A percentile compares a stretch with the other conserved stretches of the same genome.
These are phyloP conservation scores for Cajanus cajan DNA, from an alignment of 306 rosid species.

Conservation along the genomic window DNA sequence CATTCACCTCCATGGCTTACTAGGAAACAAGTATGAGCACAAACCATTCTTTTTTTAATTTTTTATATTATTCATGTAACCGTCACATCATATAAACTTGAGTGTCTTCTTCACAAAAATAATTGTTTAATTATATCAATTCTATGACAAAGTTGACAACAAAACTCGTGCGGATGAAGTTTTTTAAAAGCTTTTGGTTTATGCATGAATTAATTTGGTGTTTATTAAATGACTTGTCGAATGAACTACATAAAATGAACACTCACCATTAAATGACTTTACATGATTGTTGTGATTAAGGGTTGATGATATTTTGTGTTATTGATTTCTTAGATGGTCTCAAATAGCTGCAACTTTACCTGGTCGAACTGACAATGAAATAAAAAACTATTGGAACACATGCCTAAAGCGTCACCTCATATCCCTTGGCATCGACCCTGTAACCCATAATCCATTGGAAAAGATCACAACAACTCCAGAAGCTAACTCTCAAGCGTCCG, in stretches of 20 bases:
- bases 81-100: neutral
- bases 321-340: conserved; percentile 52
- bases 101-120: neutral
- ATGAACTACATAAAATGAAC: too few relatives aligned
- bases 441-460: conserved; percentile 48
- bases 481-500: neutral
- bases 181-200: neutral
- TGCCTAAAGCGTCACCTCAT: conserved; percentile 50
- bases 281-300: neutral
- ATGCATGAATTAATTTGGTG: neutral
- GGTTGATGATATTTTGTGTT: neutral
- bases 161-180: neutral
- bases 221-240: neutral
- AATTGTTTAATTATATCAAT: neutral
- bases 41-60: too few relatives aligned
- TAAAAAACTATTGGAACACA: conserved; percentile 72
- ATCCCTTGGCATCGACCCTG: conserved; percentile 51
- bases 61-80: neutral
- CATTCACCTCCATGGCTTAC: conserved; percentile 52
- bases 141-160: neutral
- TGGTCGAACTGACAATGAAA: conserved; percentile 66
- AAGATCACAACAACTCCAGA: neutral
- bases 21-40: conserved; percentile 59
- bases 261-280: neutral
- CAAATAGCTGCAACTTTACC: conserved; percentile 53